A percentile compares a stretch with the other conserved stretches of the same genome.
These are phyloP conservation scores for Pelargonium myrrhifolium DNA, from an alignment of 441 rosid genomes.

Conservation along the genomic window DNA sequence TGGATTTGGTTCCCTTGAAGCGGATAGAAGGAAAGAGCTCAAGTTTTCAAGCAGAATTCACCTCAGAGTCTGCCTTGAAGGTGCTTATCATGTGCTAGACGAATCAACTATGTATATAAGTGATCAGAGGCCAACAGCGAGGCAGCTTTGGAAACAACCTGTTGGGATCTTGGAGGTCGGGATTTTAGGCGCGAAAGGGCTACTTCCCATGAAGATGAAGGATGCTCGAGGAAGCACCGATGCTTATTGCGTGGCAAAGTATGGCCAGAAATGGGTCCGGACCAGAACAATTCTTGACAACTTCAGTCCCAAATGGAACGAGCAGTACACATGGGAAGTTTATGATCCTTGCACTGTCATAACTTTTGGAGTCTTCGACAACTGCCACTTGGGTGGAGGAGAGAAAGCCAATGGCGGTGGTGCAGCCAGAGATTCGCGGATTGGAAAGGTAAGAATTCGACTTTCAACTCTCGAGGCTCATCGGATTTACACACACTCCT, in stretches of 20 bases:
- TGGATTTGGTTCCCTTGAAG: constrained; percentile 38
- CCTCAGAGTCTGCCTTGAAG: constrained; percentile 85
- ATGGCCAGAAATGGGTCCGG: constrained; percentile 89
- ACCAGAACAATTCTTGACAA: constrained; percentile 86
- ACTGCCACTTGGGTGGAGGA: constrained; percentile 75
- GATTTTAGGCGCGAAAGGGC: constrained; percentile 67
- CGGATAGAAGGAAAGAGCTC: constrained; percentile 70
- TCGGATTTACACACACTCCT: constrained; percentile 81
- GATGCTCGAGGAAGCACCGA: constrained; percentile 88
- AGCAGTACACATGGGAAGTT: constrained; percentile 99
- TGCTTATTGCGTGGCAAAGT: constrained; percentile 95
- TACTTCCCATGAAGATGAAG: constrained; percentile 85
- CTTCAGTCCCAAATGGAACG: constrained; percentile 87
- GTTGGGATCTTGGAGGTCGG: constrained; percentile 88
- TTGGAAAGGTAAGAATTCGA: constrained; percentile 86
- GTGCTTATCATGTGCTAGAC: constrained; percentile 90
- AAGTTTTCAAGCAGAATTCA: constrained; percentile 89
- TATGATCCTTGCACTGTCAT: constrained; percentile 91
- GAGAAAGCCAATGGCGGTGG: constrained; percentile 41
- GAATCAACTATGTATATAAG: constrained; percentile 95
- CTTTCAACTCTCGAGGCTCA: constrained; percentile 94
- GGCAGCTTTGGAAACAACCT: constrained; percentile 77
- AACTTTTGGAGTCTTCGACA: constrained; percentile 89
- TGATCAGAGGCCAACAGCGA: constrained; percentile 90
- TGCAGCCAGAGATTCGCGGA: constrained; percentile 56